These are phyloP conservation scores for Mucor plumbeus DNA, from an alignment of 371 early-diverging fungal genomes.

Conservation along the genomic window DNA sequence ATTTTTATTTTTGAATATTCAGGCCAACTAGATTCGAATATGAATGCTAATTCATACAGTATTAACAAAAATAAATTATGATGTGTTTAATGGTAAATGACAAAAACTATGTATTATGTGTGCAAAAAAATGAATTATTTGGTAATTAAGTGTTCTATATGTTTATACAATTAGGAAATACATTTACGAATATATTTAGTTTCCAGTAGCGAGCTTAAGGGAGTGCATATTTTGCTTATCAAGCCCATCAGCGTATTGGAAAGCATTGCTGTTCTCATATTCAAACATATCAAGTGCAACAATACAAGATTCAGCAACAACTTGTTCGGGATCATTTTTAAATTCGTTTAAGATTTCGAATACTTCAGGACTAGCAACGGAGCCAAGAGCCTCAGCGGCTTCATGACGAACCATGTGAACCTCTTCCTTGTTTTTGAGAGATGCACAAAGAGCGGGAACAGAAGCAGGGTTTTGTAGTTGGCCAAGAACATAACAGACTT, in stretches of 20 bases:
- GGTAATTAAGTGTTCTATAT: not conserved
- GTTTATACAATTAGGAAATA: not conserved
- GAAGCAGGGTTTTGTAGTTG: conserved; percentile 95
- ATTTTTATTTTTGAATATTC: too few relatives aligned
- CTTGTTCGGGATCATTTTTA: conserved; percentile 78
- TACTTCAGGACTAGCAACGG: conserved; percentile 94
- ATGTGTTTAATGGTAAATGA: not conserved
- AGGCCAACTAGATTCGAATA: too few relatives aligned
- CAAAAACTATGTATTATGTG: not conserved
- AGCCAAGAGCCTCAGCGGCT: conserved; percentile 99
- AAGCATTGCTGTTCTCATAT: conserved; percentile 71
- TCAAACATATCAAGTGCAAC: conserved; percentile 99
- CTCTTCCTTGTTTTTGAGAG: conserved; percentile 78
- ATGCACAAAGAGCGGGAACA: conserved; percentile 85
- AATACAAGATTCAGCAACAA: conserved; percentile 95
- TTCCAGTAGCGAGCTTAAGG: conserved; percentile 37
- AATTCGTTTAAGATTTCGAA: conserved; percentile 77
- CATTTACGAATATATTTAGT: not conserved
- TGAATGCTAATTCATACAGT: too few relatives aligned
- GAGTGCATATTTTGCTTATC: conserved; percentile 44
- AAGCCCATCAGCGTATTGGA: conserved; percentile 32
- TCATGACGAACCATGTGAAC: conserved; percentile 99
- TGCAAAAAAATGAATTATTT: not conserved
- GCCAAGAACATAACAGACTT: conserved; percentile 98
- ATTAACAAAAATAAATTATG: not conserved